Base-by-base conservation (phyloP, 2,329 filamentous ascomycete species). In the Aspergillus uvarum region DNA sequence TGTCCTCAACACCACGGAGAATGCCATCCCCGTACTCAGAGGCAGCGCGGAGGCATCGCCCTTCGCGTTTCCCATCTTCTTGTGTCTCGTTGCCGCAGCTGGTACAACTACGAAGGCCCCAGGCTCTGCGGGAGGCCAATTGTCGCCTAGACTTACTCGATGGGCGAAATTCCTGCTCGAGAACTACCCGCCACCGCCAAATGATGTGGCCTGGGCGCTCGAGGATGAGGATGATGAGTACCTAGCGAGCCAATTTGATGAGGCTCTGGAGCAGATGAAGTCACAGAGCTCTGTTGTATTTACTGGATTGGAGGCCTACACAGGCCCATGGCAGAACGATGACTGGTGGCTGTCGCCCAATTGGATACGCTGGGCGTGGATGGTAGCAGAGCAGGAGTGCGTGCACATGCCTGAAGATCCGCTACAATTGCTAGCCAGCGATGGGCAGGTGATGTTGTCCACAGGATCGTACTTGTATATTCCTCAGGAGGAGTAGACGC, bases 331-430 rank as follows among this genome's bases (percentile, higher is more conserved):
- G 63, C 48, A 65, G 51, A 56, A 63, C n/a, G 64, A 65, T n/a
- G 67, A 66, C 53, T 72, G 69, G 64, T 78, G 76, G 76, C 62
- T 78, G 31, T 72, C 73, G 29, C 64, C 71, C 6, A 71, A 75
- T 21, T 75, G 73, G 72, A 19, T 80, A 51, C 74, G 76, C 50
- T 80, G 79, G 78, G 74, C 75, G 24, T 79, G 76, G 73, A 73
- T 74, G 60, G 70, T 78, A 48, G 70, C 70, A 47, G 72, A 78
- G 53, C 73, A 78, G 47, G 77, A 80, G 59, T 69, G 67, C 53
- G 70, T 78, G 47, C 68, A 73, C 56, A 66, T 73, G 26, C 70
- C 73, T 0, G 70, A 72, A 52, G 69, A 77, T 55, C 74, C 76
- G 26, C 59, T 78, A 42, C 59, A 63, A 16, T 62, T 76, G 53